Evolutionary conservation across 2,329 filamentous ascomycete species (phyloP), one percentile per base, ranked within the genome.

Genomic region (Aspergillus uvarum): DNA sequence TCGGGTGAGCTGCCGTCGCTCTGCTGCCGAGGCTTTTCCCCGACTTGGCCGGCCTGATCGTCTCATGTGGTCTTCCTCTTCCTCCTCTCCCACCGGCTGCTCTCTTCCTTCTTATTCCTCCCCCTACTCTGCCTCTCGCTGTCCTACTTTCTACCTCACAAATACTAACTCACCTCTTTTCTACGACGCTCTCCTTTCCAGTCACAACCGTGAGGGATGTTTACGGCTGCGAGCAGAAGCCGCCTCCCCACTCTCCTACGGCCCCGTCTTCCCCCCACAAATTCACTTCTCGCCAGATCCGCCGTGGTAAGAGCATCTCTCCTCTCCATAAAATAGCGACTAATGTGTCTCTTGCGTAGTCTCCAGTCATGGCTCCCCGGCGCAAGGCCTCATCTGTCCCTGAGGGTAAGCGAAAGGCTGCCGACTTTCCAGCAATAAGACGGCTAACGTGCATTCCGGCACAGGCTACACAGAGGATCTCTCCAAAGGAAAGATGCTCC

Each of bases 381-480:
- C 73, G 77, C 65, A 76, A 79, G 63, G 73, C 75, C 56, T 81
- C 78, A 51, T 79, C 78, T 22, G 74, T 80, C 58, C 76, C 77
- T 29, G 77, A 80, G 71, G 78, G 79, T 81, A 66, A 68, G 74
- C 70, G 44, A 64, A 67, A 68, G 62, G 70, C 65, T 65, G 58
- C 24, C 52, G 11, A 19, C 24, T 48, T n/a, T 5, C 10, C 16
- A n/a, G 19, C 21, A 3, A 51, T 5, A 47, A 11, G 16, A 35
- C 7, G 42, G 47, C 47, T 51, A 56, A 47, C 35, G 19, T 31
- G 58, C 50, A 21, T 54, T 55, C 29, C 8, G 6, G 3, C 4
- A 12, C 72, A 87, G 86, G 85, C 65, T 89, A 88, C 79, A 83
- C 82, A 67, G 86, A 89, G 76, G 85, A 89, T 70, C 73, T 79